Base-by-base conservation (phyloP, 129 eudicot genomes). In the Ambrosia trifida region DNA sequence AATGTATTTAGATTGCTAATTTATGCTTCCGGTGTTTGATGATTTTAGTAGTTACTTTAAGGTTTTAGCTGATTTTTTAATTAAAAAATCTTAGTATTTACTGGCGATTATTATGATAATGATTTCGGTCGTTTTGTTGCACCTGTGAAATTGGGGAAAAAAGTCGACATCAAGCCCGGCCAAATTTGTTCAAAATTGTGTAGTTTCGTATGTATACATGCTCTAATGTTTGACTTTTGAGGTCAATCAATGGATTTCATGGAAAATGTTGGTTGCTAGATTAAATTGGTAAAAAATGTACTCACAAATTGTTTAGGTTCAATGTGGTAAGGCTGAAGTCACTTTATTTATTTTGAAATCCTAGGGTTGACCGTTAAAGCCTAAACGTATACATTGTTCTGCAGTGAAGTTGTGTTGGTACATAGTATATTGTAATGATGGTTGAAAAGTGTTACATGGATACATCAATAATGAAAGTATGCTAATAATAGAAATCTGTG, bases 401-500 rank as follows among this genome's bases (percentile, higher is more conserved):
- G 73, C 66, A 54, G 16, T 33, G 19, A 54, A 64, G 31, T 66
- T 12, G 53, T 74, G 17, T 53, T 64, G 53, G 79, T 66, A 66
- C 46, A 41, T 66, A 62, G 65, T 54, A 54, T 49, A 40, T 40
- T 9, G 73, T 31, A 44, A 51, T 62, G 50, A 38, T 70, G 14
- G 47, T 54, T 53, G 58, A 28, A 54, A 75, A 31, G 58, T 41
- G 40, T 65, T 73, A 65, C 24, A 46, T 54, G 52, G 36, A 68
- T 18, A 47, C 24, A 46, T 54, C 62, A 38, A 68, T 18, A 47
- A 51, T n/a, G 20, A n/a, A 67, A 40, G 16, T 46, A 46, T 44
- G 50, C 69, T 68, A 33, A 45, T 68, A 38, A 71, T 71, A 50
- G 82, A 71, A 65, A 78, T 70, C 35, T 70, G 54, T 20, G 61